Evolutionary conservation across 257 asterid genomes (phyloP).

Genomic region (Cordia subcordata): DNA sequence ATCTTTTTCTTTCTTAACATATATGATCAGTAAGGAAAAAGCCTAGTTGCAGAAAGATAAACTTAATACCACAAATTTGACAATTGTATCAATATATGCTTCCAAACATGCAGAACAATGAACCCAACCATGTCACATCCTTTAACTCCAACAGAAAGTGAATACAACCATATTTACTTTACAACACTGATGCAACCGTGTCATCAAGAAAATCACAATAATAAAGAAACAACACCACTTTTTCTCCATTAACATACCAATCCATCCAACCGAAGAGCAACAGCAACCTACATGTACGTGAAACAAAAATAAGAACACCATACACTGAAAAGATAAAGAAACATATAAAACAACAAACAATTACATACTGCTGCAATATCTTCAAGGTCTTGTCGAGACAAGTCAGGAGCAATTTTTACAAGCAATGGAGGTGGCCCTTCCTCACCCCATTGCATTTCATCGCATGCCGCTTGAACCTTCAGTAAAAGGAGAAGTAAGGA

Average conservation of each 20-base stretch:
- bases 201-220: neutral
- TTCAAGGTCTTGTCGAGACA: slow-evolving; percentile 93
- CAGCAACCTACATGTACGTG: slow-evolving; percentile 64
- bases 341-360: neutral
- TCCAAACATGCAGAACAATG: too few species aligned
- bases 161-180: too few species aligned
- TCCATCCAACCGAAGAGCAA: slow-evolving; percentile 92
- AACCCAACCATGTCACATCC: too few species aligned
- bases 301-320: slow-evolving; percentile 16
- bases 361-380: slow-evolving; percentile 82
- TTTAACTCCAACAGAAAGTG: too few species aligned
- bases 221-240: neutral
- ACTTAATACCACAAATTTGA: too few species aligned
- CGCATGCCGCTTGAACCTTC: slow-evolving; percentile 97
- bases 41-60: too few species aligned
- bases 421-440: slow-evolving; percentile 98
- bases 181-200: neutral
- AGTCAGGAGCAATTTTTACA: slow-evolving; percentile 94
- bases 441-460: slow-evolving; percentile 99
- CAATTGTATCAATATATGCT: too few species aligned
- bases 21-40: too few species aligned
- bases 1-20: too few species aligned
- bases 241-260: slow-evolving; percentile 50
- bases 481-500: slow-evolving; percentile 5
- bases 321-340: slow-evolving; percentile 5